These are phyloP conservation scores for Ziziphus jujuba DNA, from an alignment of 306 rosid species.

Conservation along the genomic window DNA sequence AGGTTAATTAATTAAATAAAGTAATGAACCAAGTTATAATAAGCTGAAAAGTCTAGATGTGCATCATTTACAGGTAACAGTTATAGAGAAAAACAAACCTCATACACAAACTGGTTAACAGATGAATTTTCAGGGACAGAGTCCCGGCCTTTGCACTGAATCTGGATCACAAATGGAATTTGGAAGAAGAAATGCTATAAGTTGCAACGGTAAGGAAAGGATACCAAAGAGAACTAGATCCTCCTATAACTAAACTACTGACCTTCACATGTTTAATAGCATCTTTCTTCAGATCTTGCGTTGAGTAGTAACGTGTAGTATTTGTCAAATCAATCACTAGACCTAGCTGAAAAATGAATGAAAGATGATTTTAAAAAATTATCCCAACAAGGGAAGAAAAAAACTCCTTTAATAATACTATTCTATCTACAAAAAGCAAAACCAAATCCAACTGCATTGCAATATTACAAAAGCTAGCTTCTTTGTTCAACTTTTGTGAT, in stretches of 20 bases:
- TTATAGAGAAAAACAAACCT: constrained; percentile 65
- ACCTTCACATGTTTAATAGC: constrained; percentile 97
- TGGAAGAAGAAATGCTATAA: constrained; percentile 19
- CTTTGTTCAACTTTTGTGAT: no score
- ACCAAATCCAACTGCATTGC: no score
- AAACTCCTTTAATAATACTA: background rate
- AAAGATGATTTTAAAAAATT: constrained; percentile 24
- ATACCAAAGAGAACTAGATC: constrained; percentile 21
- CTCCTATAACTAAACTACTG: constrained; percentile 22
- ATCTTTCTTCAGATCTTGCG: constrained; percentile 83
- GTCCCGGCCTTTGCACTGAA: constrained; percentile 90
- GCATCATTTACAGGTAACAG: constrained; percentile 9
- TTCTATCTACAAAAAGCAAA: background rate
- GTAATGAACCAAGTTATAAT: no score
- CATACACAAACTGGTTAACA: constrained; percentile 84
- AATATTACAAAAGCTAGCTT: no score
- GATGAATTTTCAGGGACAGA: constrained; percentile 90
- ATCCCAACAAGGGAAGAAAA: constrained; percentile 4
- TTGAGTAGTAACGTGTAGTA: constrained; percentile 84
- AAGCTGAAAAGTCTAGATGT: background rate
- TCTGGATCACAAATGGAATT: constrained; percentile 55
- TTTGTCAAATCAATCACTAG: constrained; percentile 96
- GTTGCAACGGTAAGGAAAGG: constrained; percentile 14
- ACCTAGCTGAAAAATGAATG: constrained; percentile 80
- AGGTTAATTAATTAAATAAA: no score